Conservation (phyloP, 1,284 basidiomycete species). For the Thecaphora thlaspeos region DNA sequence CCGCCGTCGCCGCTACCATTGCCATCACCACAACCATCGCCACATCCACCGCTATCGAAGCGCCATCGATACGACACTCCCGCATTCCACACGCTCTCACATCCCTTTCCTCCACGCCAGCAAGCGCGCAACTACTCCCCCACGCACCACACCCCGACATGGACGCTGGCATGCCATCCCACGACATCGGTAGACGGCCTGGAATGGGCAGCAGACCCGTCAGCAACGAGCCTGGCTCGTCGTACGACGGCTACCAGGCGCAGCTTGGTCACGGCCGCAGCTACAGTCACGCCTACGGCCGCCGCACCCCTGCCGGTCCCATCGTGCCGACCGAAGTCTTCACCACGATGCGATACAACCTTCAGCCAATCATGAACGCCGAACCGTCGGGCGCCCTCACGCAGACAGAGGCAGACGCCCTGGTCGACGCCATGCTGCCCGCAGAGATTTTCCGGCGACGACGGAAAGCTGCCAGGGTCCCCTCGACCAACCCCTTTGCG, state of each 20-base stretch:
- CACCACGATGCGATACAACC: slow-evolving; percentile 33
- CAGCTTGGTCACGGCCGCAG: too few species aligned
- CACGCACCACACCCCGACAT: too few species aligned
- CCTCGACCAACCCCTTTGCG: slow-evolving; percentile 24
- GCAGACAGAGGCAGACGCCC: slow-evolving; percentile 5
- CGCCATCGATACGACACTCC: too few species aligned
- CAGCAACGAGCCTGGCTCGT: neutral
- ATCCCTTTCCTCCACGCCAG: too few species aligned
- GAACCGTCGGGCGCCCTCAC: neutral
- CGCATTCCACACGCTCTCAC: too few species aligned
- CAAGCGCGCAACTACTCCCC: too few species aligned
- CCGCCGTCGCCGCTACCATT: too few species aligned
- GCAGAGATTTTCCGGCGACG: slow-evolving; percentile 7
- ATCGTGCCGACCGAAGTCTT: slow-evolving; percentile 26
- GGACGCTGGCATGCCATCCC: too few species aligned
- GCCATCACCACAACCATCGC: too few species aligned
- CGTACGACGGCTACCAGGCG: too few species aligned
- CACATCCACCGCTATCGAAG: too few species aligned
- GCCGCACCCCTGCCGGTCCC: neutral
- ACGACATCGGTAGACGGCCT: neutral
- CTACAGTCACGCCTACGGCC: neutral
- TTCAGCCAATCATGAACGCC: too few species aligned
- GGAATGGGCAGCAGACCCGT: neutral
- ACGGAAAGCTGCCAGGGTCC: neutral
- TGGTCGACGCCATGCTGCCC: slow-evolving; percentile 19